phyloP scores from a whole-genome alignment of 148 eudicot species.

The Selenicereus undatus region DNA sequence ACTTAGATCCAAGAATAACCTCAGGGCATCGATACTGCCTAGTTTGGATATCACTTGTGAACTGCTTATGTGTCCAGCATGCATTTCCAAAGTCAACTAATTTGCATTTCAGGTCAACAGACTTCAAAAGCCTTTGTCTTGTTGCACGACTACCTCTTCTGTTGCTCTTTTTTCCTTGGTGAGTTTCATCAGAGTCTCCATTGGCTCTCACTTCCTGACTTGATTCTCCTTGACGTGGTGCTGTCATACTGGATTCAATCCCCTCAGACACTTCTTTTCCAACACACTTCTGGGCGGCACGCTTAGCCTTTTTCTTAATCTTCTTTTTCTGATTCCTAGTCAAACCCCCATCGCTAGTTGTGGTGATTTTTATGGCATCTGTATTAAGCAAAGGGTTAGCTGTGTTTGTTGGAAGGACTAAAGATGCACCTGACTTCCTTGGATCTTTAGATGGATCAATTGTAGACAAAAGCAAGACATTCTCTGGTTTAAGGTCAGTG shows the following conservation, averaged over 20 bases:
- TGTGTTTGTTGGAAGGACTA: conserved; percentile 50
- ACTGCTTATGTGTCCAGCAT: conserved; percentile 94
- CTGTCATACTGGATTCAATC: conserved; percentile 32
- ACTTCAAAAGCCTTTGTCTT: conserved; percentile 54
- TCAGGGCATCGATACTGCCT: conserved; percentile 96
- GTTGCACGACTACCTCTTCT: conserved; percentile 63
- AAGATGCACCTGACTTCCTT: conserved; percentile 55
- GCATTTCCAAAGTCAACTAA: conserved; percentile 97
- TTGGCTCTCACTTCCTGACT: conserved; percentile 35
- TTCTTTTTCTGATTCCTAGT: conserved; percentile 93
- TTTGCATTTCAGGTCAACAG: conserved; percentile 74
- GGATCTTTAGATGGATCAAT: conserved; percentile 81
- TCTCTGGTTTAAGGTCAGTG: conserved; percentile 95
- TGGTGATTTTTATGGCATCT: conserved; percentile 42
- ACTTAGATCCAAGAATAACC: conserved; percentile 84
- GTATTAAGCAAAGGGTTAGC: conserved; percentile 42
- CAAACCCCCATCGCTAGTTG: conserved; percentile 47
- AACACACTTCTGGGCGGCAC: conserved; percentile 54
- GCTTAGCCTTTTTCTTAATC: conserved; percentile 69
- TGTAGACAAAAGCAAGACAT: conserved; percentile 70
- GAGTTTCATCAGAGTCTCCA: conserved; percentile 33
- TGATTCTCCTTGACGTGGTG: conserved; percentile 34
- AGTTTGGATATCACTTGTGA: conserved; percentile 90
- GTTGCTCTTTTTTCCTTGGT: conserved; percentile 35
- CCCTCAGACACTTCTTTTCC: conserved; percentile 54